Evolutionary conservation across 441 rosid genomes (phyloP).

Genomic region (Jatropha multifida): DNA sequence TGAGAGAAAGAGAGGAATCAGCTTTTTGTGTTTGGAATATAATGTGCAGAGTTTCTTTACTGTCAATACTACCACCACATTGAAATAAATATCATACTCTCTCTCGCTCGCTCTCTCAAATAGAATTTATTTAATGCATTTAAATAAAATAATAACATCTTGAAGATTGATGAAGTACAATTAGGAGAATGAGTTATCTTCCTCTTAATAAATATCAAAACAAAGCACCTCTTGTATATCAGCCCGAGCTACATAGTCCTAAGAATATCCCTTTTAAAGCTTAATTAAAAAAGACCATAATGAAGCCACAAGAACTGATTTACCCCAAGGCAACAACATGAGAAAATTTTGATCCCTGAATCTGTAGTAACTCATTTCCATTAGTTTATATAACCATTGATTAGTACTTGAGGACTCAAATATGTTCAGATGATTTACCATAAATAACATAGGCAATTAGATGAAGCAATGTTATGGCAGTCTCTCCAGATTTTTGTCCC

Average conservation of each 20-base stretch:
- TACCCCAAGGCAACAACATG: neutral
- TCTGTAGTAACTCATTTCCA: neutral
- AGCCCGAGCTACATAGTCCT: neutral
- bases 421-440: neutral
- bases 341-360: neutral
- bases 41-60: neutral
- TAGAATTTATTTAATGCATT: too few species aligned
- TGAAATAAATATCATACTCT: neutral
- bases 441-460: neutral
- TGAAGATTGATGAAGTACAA: neutral
- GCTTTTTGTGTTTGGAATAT: neutral
- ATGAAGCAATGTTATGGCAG: neutral
- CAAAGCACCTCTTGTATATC: neutral
- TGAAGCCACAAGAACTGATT: neutral
- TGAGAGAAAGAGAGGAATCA: too few species aligned
- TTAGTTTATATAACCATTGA: neutral
- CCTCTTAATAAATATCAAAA: neutral
- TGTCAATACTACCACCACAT: neutral
- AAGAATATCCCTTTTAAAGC: neutral
- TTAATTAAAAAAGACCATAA: neutral
- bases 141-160: neutral
- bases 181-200: neutral
- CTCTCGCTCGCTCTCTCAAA: too few species aligned
- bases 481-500: neutral
- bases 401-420: neutral